A percentile compares a stretch with the other conserved stretches of the same genome.
These are phyloP conservation scores for Rhizopus delemar DNA, from an alignment of 371 early-diverging fungal species.

Conservation along the genomic window DNA sequence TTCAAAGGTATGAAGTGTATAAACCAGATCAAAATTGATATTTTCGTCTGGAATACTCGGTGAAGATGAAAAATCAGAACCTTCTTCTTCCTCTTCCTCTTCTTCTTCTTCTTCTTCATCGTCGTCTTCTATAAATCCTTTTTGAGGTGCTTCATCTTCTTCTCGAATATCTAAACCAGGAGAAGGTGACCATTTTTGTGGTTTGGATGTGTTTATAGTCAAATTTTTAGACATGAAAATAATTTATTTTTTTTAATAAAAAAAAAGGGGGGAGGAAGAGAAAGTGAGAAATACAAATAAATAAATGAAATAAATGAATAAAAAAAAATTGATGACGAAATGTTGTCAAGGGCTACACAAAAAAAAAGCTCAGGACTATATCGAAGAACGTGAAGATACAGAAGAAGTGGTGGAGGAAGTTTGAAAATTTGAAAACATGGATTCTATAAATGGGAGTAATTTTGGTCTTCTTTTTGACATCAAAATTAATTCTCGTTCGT, in stretches of 20 bases:
- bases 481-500: constrained; percentile 41
- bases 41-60: constrained; percentile 38
- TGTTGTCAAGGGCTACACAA: background rate
- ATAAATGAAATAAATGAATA: background rate
- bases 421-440: constrained; percentile 27
- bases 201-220: constrained; percentile 2
- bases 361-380: background rate
- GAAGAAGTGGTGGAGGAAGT: constrained; percentile 11
- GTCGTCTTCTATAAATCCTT: constrained; percentile 8
- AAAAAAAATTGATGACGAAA: constrained; percentile 3
- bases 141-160: background rate
- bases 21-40: constrained; percentile 60
- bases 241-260: background rate
- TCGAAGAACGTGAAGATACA: constrained; percentile 11
- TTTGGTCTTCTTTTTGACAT: constrained; percentile 32
- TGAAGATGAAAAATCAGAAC: constrained; percentile 28
- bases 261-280: background rate
- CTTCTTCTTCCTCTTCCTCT: constrained; percentile 24
- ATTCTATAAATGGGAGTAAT: constrained; percentile 24
- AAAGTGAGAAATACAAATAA: background rate
- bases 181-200: background rate
- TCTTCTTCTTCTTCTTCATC: constrained; percentile 15
- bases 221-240: constrained; percentile 1
- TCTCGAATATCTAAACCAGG: background rate
- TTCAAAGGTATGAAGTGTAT: constrained; percentile 88